Evolutionary conservation across 805 yeast species (phyloP).

Genomic region (Pichia californica): DNA sequence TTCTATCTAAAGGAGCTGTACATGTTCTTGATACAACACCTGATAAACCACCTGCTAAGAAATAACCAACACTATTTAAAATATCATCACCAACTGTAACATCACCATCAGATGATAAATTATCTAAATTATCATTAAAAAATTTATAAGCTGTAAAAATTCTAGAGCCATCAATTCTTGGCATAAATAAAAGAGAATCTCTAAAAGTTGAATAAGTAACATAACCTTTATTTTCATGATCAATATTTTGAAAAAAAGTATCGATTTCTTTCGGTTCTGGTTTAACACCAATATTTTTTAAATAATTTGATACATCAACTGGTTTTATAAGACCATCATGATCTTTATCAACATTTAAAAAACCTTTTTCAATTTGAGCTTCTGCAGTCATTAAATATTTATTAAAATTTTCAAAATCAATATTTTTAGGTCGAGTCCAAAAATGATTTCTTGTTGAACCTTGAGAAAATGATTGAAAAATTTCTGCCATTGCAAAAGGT

Average conservation of each 20-base stretch:
- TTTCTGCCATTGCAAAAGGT: slow-evolving; percentile 48
- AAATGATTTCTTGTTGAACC: slow-evolving; percentile 7
- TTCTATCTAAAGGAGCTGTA: slow-evolving; percentile 95
- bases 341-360: slow-evolving; percentile 60
- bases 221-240: slow-evolving; percentile 51
- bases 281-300: slow-evolving; percentile 46
- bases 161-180: slow-evolving; percentile 70
- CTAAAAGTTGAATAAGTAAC: slow-evolving; percentile 84
- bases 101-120: slow-evolving; percentile 87
- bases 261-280: slow-evolving; percentile 50
- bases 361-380: slow-evolving; percentile 61
- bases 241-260: slow-evolving; percentile 49
- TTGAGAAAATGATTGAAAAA: slow-evolving; percentile 45
- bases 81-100: slow-evolving; percentile 76
- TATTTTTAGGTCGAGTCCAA: slow-evolving; percentile 28
- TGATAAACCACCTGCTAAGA: slow-evolving; percentile 89
- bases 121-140: slow-evolving; percentile 70
- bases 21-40: slow-evolving; percentile 95
- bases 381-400: slow-evolving; percentile 63
- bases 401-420: slow-evolving; percentile 63
- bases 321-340: slow-evolving; percentile 64
- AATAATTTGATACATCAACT: slow-evolving; percentile 61
- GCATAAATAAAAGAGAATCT: slow-evolving; percentile 75
- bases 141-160: slow-evolving; percentile 75
- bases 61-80: slow-evolving; percentile 80